These are phyloP conservation scores for Barbarea vulgaris DNA, from an alignment of 345 rosid genomes.

Conservation along the genomic window DNA sequence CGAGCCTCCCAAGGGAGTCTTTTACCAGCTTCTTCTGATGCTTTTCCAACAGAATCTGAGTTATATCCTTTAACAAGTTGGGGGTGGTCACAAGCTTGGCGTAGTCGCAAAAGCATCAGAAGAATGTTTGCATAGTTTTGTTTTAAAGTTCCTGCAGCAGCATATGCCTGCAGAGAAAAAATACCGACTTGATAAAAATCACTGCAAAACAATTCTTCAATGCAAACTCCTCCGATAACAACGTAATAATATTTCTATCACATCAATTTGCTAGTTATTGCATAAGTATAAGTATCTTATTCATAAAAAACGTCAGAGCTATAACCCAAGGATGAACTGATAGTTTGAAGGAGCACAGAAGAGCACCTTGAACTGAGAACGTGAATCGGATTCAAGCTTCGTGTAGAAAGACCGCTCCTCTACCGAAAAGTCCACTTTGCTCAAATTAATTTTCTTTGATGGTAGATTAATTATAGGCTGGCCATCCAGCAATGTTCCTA, in stretches of 20 bases:
- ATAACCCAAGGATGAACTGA: conserved; percentile 11
- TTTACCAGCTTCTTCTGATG: conserved; percentile 68
- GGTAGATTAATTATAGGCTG: conserved; percentile 87
- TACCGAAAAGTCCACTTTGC: conserved; percentile 69
- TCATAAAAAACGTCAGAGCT: conserved; percentile 13
- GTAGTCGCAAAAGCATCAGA: conserved; percentile 92
- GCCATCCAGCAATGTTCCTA: conserved; percentile 84
- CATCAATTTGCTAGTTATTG: background rate
- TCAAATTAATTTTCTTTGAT: conserved; percentile 65
- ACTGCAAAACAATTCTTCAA: conserved; percentile 14
- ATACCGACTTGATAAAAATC: conserved; percentile 5
- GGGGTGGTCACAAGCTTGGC: conserved; percentile 98
- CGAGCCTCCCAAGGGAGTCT: conserved; percentile 58
- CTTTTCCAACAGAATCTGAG: conserved; percentile 66
- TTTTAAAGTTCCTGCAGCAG: conserved; percentile 88
- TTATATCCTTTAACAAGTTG: conserved; percentile 64
- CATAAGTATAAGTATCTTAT: background rate
- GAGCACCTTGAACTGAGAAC: conserved; percentile 80
- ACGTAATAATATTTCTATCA: background rate
- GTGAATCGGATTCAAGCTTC: conserved; percentile 81
- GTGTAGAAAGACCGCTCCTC: conserved; percentile 88
- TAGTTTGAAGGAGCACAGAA: conserved; percentile 16
- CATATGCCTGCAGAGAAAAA: conserved; percentile 67
- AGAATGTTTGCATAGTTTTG: conserved; percentile 97
- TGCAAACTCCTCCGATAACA: conserved; percentile 13